Conservation (phyloP, 495 filamentous ascomycete species). For the Aspergillus haitiensis region DNA sequence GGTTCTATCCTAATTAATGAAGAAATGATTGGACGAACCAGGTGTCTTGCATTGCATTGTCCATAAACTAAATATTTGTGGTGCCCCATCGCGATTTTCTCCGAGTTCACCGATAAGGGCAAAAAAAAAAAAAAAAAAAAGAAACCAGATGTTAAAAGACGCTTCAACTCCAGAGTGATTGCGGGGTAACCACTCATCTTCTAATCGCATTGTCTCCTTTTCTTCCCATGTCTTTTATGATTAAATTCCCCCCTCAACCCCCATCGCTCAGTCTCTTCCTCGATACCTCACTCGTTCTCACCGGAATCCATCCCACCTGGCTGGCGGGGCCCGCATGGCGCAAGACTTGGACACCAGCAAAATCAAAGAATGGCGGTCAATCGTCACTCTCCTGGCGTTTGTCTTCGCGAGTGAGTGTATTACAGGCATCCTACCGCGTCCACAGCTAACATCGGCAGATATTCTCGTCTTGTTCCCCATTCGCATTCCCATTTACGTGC, state of each 20-base stretch:
- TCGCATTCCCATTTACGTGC: constrained; percentile 12
- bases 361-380: constrained; percentile 18
- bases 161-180: too few relatives aligned
- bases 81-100: too few relatives aligned
- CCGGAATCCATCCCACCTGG: too few relatives aligned
- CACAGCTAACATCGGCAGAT: background rate
- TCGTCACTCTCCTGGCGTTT: constrained; percentile 15
- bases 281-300: too few relatives aligned
- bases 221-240: background rate
- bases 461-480: constrained; percentile 15
- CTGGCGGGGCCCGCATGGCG: background rate
- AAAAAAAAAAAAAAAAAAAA: too few relatives aligned
- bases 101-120: too few relatives aligned
- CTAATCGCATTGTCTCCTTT: background rate
- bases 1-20: too few relatives aligned
- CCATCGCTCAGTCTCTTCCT: too few relatives aligned
- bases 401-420: constrained; percentile 11
- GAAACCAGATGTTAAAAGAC: too few relatives aligned
- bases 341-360: constrained; percentile 7
- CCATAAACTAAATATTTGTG: too few relatives aligned
- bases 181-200: background rate
- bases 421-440: background rate
- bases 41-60: too few relatives aligned
- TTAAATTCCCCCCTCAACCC: background rate
- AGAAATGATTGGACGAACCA: too few relatives aligned